Evolutionary conservation across 805 yeast species (phyloP), one percentile per base, ranked within the genome.

Genomic region (Cephaloascus fragrans): DNA sequence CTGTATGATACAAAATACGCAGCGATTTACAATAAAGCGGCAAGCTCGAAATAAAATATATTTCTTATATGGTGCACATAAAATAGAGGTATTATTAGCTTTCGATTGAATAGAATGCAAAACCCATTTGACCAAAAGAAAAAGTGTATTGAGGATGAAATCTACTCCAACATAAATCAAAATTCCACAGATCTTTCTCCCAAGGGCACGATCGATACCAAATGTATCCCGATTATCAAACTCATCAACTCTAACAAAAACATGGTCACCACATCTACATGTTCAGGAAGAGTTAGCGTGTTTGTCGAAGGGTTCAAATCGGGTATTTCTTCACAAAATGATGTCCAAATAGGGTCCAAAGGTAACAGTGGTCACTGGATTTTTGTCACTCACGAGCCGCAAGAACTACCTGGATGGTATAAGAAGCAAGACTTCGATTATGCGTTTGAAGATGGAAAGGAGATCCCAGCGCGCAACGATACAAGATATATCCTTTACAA

Each of bases 341-440:
- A 45, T 5, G 52, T 53, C 3, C 67, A 74, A 47, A 73, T 82
- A 14, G 93, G 95, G 1, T 86, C 94, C 3, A 87, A 87, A 52
- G 96, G 95, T 8, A 75, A 78, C 38, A 85, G 87, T 36, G 96
- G 96, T 0, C 69, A 68, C 41, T 87, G 96, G 96, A 51, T 85
- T 10, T 86, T 74, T 61, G 86, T 87, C 2, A 74, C 87, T 0
- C 96, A 87, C 52, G 77, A 80, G 34, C 62, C 67, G 2, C 44
- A 48, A 2, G 61, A 72, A 17, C 61, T 82, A 5, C 47, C 52
- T 1, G 53, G 62, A 14, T 80, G 86, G 86, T 55, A 68, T 46
- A 48, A 60, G 10, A 37, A 4, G 35, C 23, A 15, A 32, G 28
- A 23, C 28, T n/a, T n/a, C n/a, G n/a, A n/a, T n/a, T n/a, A n/a